These are phyloP conservation scores for Claviceps sp. DNA, from an alignment of 2,329 filamentous ascomycete genomes.

Conservation along the genomic window DNA sequence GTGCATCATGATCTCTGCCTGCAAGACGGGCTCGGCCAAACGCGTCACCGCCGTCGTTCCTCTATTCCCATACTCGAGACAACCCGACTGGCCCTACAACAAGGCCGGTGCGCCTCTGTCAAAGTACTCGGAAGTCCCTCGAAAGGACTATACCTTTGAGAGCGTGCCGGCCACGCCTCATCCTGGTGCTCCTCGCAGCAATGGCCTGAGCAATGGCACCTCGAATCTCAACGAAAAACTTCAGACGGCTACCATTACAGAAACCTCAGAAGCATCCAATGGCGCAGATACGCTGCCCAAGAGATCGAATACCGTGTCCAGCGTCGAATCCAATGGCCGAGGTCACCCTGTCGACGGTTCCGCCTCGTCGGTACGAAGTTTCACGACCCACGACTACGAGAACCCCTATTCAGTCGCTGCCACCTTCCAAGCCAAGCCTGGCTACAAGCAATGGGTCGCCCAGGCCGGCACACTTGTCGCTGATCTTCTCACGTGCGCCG, in stretches of 20 bases:
- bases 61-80: slow-evolving; percentile 90
- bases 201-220: slow-evolving; percentile 50
- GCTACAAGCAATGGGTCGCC: slow-evolving; percentile 97
- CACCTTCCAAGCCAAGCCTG: slow-evolving; percentile 62
- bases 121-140: slow-evolving; percentile 43
- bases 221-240: slow-evolving; percentile 61
- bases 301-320: slow-evolving; percentile 23
- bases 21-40: slow-evolving; percentile 85
- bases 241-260: slow-evolving; percentile 48
- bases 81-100: slow-evolving; percentile 94
- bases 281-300: slow-evolving; percentile 19
- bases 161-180: slow-evolving; percentile 79
- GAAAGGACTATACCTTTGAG: slow-evolving; percentile 72
- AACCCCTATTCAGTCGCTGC: slow-evolving; percentile 42
- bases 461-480: slow-evolving; percentile 92
- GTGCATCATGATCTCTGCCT: slow-evolving; percentile 96
- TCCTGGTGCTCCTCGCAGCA: slow-evolving; percentile 54
- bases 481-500: slow-evolving; percentile 86
- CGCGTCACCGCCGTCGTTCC: slow-evolving; percentile 89
- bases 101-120: slow-evolving; percentile 82
- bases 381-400: slow-evolving; percentile 52
- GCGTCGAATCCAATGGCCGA: slow-evolving; percentile 20
- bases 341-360: slow-evolving; percentile 26
- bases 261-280: slow-evolving; percentile 9
- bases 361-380: slow-evolving; percentile 32